These are phyloP conservation scores for Uronychia setigera DNA, from an alignment of 73 alveolate genomes.

Conservation along the genomic window DNA sequence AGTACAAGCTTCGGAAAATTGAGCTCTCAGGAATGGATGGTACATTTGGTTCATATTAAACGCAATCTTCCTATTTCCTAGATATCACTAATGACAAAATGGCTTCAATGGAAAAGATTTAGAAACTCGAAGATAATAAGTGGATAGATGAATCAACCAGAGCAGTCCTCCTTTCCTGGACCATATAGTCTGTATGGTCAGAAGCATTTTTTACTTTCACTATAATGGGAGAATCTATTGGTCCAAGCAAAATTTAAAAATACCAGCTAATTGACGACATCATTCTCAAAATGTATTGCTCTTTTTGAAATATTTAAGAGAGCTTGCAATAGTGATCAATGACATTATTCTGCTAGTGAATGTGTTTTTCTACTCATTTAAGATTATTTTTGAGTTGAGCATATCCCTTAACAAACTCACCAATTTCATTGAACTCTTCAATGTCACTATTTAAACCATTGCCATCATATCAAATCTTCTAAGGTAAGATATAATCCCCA, in stretches of 20 bases:
- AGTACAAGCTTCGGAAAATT: not conserved
- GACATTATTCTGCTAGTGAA: not conserved
- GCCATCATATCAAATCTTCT: not conserved
- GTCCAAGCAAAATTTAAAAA: not conserved
- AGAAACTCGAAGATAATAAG: not conserved
- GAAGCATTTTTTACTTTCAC: not conserved
- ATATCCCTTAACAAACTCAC: constrained; percentile 12
- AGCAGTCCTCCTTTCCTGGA: constrained; percentile 9
- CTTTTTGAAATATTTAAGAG: not conserved
- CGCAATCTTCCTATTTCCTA: not conserved
- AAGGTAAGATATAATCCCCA: too few relatives aligned
- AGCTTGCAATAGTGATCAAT: not conserved
- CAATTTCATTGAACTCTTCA: constrained; percentile 5
- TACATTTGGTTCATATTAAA: not conserved
- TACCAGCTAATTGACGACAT: not conserved
- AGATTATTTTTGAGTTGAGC: constrained; percentile 22
- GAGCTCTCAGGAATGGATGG: not conserved
- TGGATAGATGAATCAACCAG: constrained; percentile 21
- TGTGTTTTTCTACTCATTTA: not conserved
- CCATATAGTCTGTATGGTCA: not conserved
- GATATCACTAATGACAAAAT: not conserved
- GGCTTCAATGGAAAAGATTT: not conserved
- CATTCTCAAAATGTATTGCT: not conserved
- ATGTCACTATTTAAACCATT: not conserved
- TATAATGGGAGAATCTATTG: not conserved